Percentiles rank a stretch among this genome's conserved stretches.
These are phyloP conservation scores for Mercurialis annua DNA, from an alignment of 345 rosid genomes.

Conservation along the genomic window DNA sequence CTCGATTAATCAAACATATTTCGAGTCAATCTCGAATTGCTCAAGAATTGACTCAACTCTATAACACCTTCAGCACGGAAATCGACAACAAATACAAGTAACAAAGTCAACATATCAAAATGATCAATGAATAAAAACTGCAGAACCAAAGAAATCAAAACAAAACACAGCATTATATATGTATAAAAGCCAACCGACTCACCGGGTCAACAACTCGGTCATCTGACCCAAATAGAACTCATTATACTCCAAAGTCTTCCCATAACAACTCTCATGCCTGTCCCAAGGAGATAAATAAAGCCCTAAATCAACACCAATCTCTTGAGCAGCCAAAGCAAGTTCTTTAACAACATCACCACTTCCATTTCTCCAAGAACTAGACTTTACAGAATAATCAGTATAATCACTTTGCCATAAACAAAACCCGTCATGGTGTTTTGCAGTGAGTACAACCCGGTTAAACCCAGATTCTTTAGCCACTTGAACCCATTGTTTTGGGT, in stretches of 20 bases:
- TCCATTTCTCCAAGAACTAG: slow-evolving; percentile 63
- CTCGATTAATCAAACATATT: background rate
- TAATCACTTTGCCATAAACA: slow-evolving; percentile 81
- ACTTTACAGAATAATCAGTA: slow-evolving; percentile 71
- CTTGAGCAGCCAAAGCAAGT: slow-evolving; percentile 57
- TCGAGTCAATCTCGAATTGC: background rate
- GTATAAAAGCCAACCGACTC: background rate
- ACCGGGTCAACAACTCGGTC: slow-evolving; percentile 84
- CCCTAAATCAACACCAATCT: slow-evolving; percentile 57
- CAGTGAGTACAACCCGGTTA: slow-evolving; percentile 67
- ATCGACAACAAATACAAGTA: background rate
- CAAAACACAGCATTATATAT: too few species aligned
- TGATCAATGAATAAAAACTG: background rate
- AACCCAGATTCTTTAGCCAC: slow-evolving; percentile 72
- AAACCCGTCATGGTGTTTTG: slow-evolving; percentile 97
- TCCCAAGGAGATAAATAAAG: slow-evolving; percentile 94
- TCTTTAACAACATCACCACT: slow-evolving; percentile 70
- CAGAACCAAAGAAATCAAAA: too few species aligned
- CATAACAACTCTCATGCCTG: slow-evolving; percentile 66
- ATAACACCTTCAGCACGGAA: background rate
- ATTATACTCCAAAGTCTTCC: slow-evolving; percentile 77
- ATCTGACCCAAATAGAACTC: slow-evolving; percentile 84
- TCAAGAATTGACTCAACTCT: background rate
- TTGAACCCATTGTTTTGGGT: slow-evolving; percentile 80
- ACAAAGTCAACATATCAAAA: background rate